A percentile compares a stretch with the other conserved stretches of the same genome.
Conservation (phyloP, 2,329 filamentous ascomycete genomes). For the Paracoccidioides brasiliensis region DNA sequence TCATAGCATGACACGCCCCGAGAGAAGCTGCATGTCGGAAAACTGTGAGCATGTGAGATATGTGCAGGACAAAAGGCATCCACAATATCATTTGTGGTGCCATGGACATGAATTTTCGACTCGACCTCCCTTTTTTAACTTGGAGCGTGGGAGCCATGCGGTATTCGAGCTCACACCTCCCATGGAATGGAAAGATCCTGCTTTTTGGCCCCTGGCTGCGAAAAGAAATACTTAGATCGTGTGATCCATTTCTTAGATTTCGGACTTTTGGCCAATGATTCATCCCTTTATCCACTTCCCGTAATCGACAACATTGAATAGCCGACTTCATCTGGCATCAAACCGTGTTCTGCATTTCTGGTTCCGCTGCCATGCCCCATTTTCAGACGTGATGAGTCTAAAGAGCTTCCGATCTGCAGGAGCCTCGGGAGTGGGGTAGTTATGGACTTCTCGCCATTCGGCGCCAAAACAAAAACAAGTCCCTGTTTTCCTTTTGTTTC, state of each 20-base stretch:
- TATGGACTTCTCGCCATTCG: not conserved
- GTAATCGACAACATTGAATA: not conserved
- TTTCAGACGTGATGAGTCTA: not conserved
- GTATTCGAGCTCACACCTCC: not conserved
- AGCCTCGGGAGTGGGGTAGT: not conserved
- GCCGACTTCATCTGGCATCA: not conserved
- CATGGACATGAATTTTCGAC: not conserved
- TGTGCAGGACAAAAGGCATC: constrained; percentile 1
- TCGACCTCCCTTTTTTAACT: not conserved
- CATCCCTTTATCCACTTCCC: not conserved
- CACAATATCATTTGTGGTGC: not conserved
- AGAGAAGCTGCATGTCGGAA: not conserved
- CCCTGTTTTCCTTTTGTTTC: not conserved
- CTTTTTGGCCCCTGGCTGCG: not conserved
- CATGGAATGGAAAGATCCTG: not conserved
- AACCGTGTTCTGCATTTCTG: not conserved
- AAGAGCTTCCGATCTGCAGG: not conserved
- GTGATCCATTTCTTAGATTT: not conserved
- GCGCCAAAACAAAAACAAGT: not conserved
- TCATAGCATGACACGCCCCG: not conserved
- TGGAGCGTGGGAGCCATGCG: not conserved
- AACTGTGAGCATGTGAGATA: not conserved
- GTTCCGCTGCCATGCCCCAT: not conserved
- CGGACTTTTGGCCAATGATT: not conserved
- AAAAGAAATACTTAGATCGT: not conserved